Evolutionary conservation across 2,329 filamentous ascomycete genomes (phyloP).

Genomic region (Ophiostoma populinum): DNA sequence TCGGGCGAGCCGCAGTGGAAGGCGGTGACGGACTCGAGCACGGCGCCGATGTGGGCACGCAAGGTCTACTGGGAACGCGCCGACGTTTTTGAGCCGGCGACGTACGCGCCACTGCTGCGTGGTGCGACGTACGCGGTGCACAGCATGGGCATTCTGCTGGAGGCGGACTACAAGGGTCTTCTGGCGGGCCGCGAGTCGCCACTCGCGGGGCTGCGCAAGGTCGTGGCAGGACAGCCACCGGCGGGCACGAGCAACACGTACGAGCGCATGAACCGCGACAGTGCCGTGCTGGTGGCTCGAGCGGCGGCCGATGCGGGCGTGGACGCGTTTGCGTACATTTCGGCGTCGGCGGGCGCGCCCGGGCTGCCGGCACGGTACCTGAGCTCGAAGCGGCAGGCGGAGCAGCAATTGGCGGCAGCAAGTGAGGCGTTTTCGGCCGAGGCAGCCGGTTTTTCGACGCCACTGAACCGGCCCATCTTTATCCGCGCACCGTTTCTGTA

Average conservation of each 20-base stretch:
- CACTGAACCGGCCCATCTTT: constrained; percentile 57
- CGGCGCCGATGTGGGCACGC: constrained; percentile 63
- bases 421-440: constrained; percentile 35
- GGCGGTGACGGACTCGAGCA: constrained; percentile 50
- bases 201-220: constrained; percentile 58
- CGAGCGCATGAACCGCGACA: constrained; percentile 92
- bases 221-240: constrained; percentile 48
- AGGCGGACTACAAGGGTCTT: constrained; percentile 94
- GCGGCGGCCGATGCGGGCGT: constrained; percentile 51
- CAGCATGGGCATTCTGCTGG: constrained; percentile 86
- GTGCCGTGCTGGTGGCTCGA: constrained; percentile 65
- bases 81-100: constrained; percentile 68
- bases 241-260: constrained; percentile 45
- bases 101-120: constrained; percentile 61
- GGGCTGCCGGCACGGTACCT: constrained; percentile 77
- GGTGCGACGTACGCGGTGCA: constrained; percentile 78
- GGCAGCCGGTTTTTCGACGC: constrained; percentile 43
- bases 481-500: constrained; percentile 79
- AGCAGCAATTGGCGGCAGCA: constrained; percentile 24
- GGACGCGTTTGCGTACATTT: constrained; percentile 68
- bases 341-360: constrained; percentile 71
- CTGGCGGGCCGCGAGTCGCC: constrained; percentile 69
- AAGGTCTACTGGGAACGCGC: constrained; percentile 76
- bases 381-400: constrained; percentile 78
- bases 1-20: constrained; percentile 83